These are phyloP conservation scores for Dioszegia aurantiaca DNA, from an alignment of 768 basidiomycete genomes.

Conservation along the genomic window DNA sequence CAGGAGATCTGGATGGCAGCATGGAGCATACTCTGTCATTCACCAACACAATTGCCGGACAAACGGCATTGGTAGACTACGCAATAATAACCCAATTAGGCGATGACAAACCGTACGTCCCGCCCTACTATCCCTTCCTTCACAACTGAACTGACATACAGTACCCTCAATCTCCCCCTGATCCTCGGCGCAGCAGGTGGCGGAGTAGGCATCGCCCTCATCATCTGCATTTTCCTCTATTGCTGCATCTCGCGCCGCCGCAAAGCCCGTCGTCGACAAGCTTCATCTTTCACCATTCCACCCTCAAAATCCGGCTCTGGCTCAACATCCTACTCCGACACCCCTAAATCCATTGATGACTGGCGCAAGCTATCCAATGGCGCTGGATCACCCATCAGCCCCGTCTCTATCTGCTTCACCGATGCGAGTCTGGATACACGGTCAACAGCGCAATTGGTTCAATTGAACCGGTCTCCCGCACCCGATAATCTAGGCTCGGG, in stretches of 20 bases:
- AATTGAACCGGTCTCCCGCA: slow-evolving; percentile 3
- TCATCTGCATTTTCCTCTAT: slow-evolving; percentile 18
- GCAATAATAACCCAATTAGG: slow-evolving; percentile 17
- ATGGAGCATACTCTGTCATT: slow-evolving; percentile 17
- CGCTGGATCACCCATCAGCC: slow-evolving; percentile 6
- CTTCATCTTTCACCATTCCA: no score
- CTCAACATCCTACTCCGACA: slow-evolving; percentile 1
- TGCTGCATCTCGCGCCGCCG: slow-evolving; percentile 9
- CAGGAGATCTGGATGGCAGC: slow-evolving; percentile 15
- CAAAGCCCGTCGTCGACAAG: not conserved
- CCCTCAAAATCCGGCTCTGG: slow-evolving; percentile 2
- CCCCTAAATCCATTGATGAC: not conserved
- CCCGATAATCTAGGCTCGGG: slow-evolving; percentile 11
- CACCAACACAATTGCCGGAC: slow-evolving; percentile 13
- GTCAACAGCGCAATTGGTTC: slow-evolving; percentile 5
- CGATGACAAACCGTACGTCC: not conserved
- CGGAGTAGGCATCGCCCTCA: slow-evolving; percentile 11
- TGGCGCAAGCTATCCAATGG: slow-evolving; percentile 7
- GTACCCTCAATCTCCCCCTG: slow-evolving; percentile 6
- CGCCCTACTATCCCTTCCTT: not conserved
- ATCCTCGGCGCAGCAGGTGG: slow-evolving; percentile 19
- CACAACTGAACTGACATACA: slow-evolving; percentile 2
- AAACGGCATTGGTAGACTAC: slow-evolving; percentile 26
- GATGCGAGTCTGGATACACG: not conserved
- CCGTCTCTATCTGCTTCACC: slow-evolving; percentile 5